Evolutionary conservation across 345 rosid genomes (phyloP).

Genomic region (Draba incana): DNA sequence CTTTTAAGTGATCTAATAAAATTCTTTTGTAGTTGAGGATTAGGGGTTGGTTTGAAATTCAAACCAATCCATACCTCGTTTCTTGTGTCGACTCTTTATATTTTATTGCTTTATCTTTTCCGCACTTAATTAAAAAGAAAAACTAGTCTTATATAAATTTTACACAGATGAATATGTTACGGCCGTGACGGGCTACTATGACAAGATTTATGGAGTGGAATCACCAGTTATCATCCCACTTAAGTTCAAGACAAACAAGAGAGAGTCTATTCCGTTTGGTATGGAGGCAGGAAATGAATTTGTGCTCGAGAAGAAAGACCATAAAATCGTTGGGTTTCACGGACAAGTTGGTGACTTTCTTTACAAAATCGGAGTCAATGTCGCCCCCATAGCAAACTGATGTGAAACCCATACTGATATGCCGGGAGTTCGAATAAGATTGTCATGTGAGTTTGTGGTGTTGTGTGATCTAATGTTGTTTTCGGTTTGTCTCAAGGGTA

Average conservation of each 20-base stretch:
- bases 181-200: conserved; percentile 32
- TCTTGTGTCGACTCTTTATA: no score
- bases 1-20: no score
- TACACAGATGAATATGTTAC: conserved; percentile 32
- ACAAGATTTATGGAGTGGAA: conserved; percentile 30
- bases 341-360: conserved; percentile 38
- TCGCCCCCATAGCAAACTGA: conserved; percentile 36
- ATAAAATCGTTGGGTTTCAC: conserved; percentile 40
- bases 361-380: conserved; percentile 36
- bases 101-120: no score
- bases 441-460: conserved; percentile 9
- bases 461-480: conserved; percentile 22
- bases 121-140: no score
- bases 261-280: conserved; percentile 29
- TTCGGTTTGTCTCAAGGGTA: background rate
- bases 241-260: conserved; percentile 39
- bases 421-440: conserved; percentile 11
- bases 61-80: no score
- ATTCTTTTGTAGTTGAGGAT: no score
- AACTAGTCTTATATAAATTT: no score
- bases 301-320: conserved; percentile 30
- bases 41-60: no score
- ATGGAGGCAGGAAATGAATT: conserved; percentile 29
- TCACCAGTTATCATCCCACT: conserved; percentile 14
- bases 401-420: conserved; percentile 10